Conservation (phyloP, 129 eudicot genomes). For the Tagetes patula region DNA sequence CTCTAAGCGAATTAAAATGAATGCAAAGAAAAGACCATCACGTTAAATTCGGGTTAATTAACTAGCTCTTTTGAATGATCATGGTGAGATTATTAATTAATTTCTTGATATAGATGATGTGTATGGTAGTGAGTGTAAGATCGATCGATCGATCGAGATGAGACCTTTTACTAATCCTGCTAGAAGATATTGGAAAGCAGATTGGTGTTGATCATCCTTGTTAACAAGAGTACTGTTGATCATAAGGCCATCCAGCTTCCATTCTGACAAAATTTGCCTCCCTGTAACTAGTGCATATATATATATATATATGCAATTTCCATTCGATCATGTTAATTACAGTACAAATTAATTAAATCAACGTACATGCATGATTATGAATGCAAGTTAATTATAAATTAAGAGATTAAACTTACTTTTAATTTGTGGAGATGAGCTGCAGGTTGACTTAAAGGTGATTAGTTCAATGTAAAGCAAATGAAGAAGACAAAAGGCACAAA, state of each 20-base stretch:
- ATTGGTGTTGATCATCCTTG: constrained; percentile 33
- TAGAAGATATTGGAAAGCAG: constrained; percentile 29
- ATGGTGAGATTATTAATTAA: background rate
- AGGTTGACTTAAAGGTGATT: constrained; percentile 14
- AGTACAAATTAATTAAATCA: background rate
- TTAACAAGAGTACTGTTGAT: constrained; percentile 11
- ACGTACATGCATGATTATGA: background rate
- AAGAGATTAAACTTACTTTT: constrained; percentile 24
- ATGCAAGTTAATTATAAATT: background rate
- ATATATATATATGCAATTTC: background rate
- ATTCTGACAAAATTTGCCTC: constrained; percentile 38
- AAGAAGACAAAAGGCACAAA: constrained; percentile 32
- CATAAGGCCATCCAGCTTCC: constrained; percentile 20
- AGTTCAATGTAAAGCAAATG: constrained; percentile 29
- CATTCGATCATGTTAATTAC: background rate
- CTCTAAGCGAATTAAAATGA: background rate
- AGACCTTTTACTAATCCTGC: constrained; percentile 42
- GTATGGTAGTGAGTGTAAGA: background rate
- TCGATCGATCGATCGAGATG: background rate
- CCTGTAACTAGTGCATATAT: constrained; percentile 23
- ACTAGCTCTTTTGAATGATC: background rate
- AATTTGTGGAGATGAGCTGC: constrained; percentile 27
- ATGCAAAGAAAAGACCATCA: background rate
- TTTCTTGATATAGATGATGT: background rate
- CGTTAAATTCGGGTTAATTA: background rate